Base-by-base conservation (phyloP, 78 protist genomes). In the Pigoraptor vietnamica region DNA sequence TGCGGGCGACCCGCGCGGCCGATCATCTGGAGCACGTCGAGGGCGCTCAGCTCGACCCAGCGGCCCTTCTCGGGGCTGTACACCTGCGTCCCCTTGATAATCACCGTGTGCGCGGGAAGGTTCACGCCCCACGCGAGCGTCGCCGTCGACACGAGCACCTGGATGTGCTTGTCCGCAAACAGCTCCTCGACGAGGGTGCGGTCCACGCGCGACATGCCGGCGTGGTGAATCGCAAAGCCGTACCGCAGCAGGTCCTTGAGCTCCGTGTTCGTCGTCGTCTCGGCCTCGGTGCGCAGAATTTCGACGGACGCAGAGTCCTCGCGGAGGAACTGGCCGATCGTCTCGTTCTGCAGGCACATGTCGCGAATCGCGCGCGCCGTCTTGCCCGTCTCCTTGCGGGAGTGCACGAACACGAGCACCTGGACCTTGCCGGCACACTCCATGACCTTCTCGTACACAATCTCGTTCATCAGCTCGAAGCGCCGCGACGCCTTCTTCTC, bases 91-190 rank as follows among this genome's bases (percentile, higher is more conserved):
- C 99, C 99, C 91, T 99, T 99, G 94, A 99, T 98, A 92, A 99
- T 98, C 35, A 99, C 99, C 0, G 99, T 93, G 93, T 99, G 99
- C 2, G 99, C 99, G 34, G 99, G 99, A 32, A 99, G 92, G 95
- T 99, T 99, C 48, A 99, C 99, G 81, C 99, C 99, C 99, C 99
- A 99, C 19, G 99, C 99, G 24, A 99, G 95, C 25, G 99, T 99
- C 25, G 99, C 98, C 0, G 99, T 99, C 21, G 98, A 96, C 89
- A 89, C 91, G 23, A 99, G 95, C 33, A 98, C 99, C 90, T 97
- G 97, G n/a, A 98, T 39, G 93, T 95, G 97, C 29, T 96, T 86
- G 35, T 93, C 98, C 21, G 92, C 96, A 86, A 98, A 99, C 37
- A 98, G 93, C 24, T 96, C 97, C 90, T 99, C 99, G 29, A 98